Base-by-base conservation (phyloP, 2,329 filamentous ascomycete species). In the Aspergillus ustus region DNA sequence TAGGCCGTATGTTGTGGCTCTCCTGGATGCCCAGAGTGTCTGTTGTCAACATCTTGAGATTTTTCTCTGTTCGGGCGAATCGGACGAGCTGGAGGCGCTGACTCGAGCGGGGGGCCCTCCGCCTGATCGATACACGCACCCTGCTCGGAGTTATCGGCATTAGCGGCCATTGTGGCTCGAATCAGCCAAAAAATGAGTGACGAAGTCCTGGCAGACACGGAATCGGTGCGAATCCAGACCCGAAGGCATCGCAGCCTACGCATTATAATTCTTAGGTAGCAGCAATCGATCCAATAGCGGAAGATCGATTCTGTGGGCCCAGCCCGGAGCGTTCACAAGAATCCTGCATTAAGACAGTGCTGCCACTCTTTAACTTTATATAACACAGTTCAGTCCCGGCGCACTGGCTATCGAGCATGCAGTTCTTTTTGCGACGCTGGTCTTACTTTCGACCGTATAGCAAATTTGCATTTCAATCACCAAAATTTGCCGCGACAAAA, bases 371-470 rank as follows among this genome's bases (percentile, higher is more conserved):
- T 29, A 17, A 13, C 22, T 45, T 17, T 50, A 28, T 50, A 28
- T 43, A 44, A 44, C 19, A 22, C 48, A 22, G 48, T 13, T 19
- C 34, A 17, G 19, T 40, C 22, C 43, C 28, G 22, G 25, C 28
- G 4, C 8, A 25, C 15, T 50, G 15, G 34, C 20, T 22, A 46
- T 20, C 43, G 66, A 46, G 20, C 43, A 66, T 61, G 58, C 66
- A 64, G 59, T 44, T 57, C 25, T 63, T 66, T 40, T 52, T 59
- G 46, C 65, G 63, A 46, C 65, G 68, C 37, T 62, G 65, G 40
- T 65, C 67, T 59, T 55, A 63, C 46, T 69, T 71, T 64, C 67
- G 63, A 66, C 63, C 63, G 43, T 64, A 66, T 20, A 56, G 46
- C 52, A 50, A 52, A 37, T 19, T 31, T 29, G 20, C 37, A 44